phyloP scores from a whole-genome alignment of 2,329 filamentous ascomycete species.

The Apiospora sp. region DNA sequence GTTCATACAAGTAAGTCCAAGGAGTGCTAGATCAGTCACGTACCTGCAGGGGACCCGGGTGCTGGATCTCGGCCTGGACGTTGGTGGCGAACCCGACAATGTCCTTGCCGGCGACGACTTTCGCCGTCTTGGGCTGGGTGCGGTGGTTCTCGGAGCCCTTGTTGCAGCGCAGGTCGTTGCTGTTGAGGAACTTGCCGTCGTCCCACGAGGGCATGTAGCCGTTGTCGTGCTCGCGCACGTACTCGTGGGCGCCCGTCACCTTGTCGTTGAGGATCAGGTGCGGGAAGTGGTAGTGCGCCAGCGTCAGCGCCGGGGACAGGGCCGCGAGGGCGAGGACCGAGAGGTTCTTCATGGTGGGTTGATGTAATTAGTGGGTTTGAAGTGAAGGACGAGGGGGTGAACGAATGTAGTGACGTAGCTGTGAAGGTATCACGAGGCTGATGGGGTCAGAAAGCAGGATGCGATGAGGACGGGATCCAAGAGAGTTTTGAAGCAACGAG shows the following conservation, averaged over 20 bases:
- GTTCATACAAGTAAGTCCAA: too few species aligned
- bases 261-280: slow-evolving; percentile 19
- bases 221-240: slow-evolving; percentile 24
- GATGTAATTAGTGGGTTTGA: background rate
- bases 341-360: slow-evolving; percentile 10
- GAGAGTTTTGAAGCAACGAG: background rate
- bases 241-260: slow-evolving; percentile 18
- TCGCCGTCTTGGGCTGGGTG: slow-evolving; percentile 8
- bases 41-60: slow-evolving; percentile 22
- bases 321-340: slow-evolving; percentile 21
- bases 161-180: slow-evolving; percentile 24
- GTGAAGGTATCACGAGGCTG: background rate
- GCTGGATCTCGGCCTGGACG: slow-evolving; percentile 16
- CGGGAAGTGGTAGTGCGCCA: slow-evolving; percentile 24
- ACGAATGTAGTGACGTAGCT: background rate
- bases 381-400: background rate
- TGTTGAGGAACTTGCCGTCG: slow-evolving; percentile 15
- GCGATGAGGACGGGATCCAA: background rate
- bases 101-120: slow-evolving; percentile 23
- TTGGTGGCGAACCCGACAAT: slow-evolving; percentile 18
- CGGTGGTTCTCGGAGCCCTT: slow-evolving; percentile 21
- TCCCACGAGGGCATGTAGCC: slow-evolving; percentile 24
- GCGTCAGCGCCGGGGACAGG: slow-evolving; percentile 3
- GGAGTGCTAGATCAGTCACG: background rate
- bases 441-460: background rate